A percentile compares a stretch with the other conserved stretches of the same genome.
These are phyloP conservation scores for Pseudopithomyces chartarum DNA, from an alignment of 2,329 filamentous ascomycete genomes.

Conservation along the genomic window DNA sequence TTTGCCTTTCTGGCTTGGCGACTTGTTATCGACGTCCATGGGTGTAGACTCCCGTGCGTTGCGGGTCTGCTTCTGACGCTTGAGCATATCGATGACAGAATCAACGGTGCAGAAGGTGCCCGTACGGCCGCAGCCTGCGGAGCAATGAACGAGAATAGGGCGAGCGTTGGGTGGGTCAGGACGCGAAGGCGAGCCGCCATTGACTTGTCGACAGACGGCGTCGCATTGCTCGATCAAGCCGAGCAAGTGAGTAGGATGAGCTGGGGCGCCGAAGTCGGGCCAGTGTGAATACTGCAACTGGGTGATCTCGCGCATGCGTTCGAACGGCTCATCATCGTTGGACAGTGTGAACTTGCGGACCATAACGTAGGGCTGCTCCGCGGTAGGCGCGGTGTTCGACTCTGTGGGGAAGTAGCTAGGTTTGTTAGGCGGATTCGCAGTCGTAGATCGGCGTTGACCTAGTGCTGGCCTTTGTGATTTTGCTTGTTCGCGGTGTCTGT, in stretches of 20 bases:
- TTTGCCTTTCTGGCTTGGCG: neutral
- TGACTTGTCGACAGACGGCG: constrained; percentile 63
- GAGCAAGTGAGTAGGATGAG: constrained; percentile 84
- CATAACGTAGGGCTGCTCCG: constrained; percentile 75
- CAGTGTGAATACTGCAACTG: constrained; percentile 95
- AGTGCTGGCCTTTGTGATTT: constrained; percentile 33
- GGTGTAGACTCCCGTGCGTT: constrained; percentile 43
- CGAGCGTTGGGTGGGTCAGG: constrained; percentile 59
- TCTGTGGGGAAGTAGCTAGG: constrained; percentile 34
- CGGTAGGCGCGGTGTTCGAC: constrained; percentile 31
- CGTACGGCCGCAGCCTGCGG: constrained; percentile 91
- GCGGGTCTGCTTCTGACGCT: constrained; percentile 68
- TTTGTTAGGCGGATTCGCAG: constrained; percentile 25
- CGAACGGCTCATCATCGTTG: constrained; percentile 77
- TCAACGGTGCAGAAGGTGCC: constrained; percentile 97
- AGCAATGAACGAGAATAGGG: constrained; percentile 92
- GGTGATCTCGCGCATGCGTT: constrained; percentile 87
- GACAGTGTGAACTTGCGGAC: constrained; percentile 86
- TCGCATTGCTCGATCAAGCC: constrained; percentile 89
- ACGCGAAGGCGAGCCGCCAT: constrained; percentile 58
- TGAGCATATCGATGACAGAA: constrained; percentile 93
- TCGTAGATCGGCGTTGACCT: constrained; percentile 44
- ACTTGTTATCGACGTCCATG: constrained; percentile 49
- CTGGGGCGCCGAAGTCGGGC: constrained; percentile 95
- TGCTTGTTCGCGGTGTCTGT: constrained; percentile 44